Percentiles rank a stretch among this genome's conserved stretches.
Conservation (phyloP, 2,329 filamentous ascomycete genomes). For the Acrocalymma vagum region DNA sequence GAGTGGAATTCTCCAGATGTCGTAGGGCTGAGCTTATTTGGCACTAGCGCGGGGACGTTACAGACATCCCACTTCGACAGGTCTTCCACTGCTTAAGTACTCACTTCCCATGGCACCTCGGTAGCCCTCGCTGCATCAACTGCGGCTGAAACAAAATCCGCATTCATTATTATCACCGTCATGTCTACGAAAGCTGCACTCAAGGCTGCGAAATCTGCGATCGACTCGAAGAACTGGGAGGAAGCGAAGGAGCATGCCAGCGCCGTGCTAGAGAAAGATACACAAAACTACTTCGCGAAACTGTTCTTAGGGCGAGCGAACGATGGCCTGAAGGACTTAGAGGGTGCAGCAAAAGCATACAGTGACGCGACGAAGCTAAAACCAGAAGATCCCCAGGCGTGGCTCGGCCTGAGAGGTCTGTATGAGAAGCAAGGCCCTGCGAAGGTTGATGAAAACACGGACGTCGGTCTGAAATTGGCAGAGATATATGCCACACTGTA, state of each 20-base stretch:
- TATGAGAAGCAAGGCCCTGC: slow-evolving; percentile 79
- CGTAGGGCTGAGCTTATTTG: slow-evolving; percentile 35
- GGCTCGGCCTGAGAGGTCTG: slow-evolving; percentile 87
- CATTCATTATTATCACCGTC: slow-evolving; percentile 1
- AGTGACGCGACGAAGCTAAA: slow-evolving; percentile 75
- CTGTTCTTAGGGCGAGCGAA: slow-evolving; percentile 88
- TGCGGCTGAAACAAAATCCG: not conserved
- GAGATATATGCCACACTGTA: slow-evolving; percentile 69
- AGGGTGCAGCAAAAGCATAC: slow-evolving; percentile 82
- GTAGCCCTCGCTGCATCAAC: slow-evolving; percentile 18
- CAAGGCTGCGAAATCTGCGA: slow-evolving; percentile 80
- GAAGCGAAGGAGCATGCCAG: slow-evolving; percentile 75
- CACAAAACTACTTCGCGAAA: slow-evolving; percentile 83
- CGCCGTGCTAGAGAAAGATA: slow-evolving; percentile 74
- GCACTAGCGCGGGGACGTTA: slow-evolving; percentile 37
- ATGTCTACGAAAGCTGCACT: slow-evolving; percentile 72
- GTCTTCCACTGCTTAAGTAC: slow-evolving; percentile 28
- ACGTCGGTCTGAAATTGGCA: slow-evolving; percentile 76
- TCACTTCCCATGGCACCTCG: slow-evolving; percentile 22
- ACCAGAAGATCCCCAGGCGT: slow-evolving; percentile 80
- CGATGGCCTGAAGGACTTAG: slow-evolving; percentile 76
- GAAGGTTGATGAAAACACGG: slow-evolving; percentile 77
- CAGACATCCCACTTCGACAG: slow-evolving; percentile 17
- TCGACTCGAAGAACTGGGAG: slow-evolving; percentile 81
- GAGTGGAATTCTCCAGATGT: slow-evolving; percentile 27